phyloP scores from a whole-genome alignment of 805 yeast species.

The Saccharomyces kudriavzevii region DNA sequence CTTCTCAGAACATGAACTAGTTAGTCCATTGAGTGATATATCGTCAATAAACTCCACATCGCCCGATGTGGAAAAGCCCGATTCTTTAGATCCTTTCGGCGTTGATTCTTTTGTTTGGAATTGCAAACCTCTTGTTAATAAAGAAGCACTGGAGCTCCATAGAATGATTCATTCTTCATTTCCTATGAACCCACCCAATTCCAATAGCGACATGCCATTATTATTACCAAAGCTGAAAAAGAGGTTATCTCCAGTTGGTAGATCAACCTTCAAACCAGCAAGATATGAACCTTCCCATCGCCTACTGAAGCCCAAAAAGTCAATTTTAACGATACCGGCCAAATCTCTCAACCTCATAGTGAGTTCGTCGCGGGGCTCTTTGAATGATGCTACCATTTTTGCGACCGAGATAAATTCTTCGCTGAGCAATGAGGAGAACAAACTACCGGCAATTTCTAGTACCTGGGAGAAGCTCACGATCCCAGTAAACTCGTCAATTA shows the following conservation, averaged over 20 bases:
- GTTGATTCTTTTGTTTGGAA: slow-evolving; percentile 5
- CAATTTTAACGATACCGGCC: slow-evolving; percentile 16
- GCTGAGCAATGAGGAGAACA: slow-evolving; percentile 8
- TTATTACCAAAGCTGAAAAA: slow-evolving; percentile 1
- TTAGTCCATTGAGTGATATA: slow-evolving; percentile 20
- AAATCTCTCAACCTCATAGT: slow-evolving; percentile 21
- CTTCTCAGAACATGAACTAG: slow-evolving; percentile 13
- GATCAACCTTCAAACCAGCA: background rate
- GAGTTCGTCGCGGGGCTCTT: slow-evolving; percentile 24
- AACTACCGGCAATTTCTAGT: slow-evolving; percentile 19
- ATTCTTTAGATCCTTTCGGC: slow-evolving; percentile 11
- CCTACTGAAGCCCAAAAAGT: slow-evolving; percentile 10
- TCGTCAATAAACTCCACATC: slow-evolving; percentile 11
- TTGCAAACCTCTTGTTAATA: slow-evolving; percentile 4
- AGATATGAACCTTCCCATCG: slow-evolving; percentile 16
- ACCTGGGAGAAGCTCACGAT: slow-evolving; percentile 25
- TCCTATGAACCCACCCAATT: background rate
- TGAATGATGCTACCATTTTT: slow-evolving; percentile 27
- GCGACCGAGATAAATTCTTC: slow-evolving; percentile 29
- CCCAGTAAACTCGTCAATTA: slow-evolving; percentile 24
- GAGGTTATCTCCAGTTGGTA: background rate
- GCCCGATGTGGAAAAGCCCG: slow-evolving; percentile 10
- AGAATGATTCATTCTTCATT: slow-evolving; percentile 13
- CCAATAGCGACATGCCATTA: background rate
- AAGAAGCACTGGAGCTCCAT: slow-evolving; percentile 13